Evolutionary conservation across 176 grass and related monocot genomes (phyloP), one percentile per base, ranked within the genome.

Genomic region (Calamus simplicifolius): DNA sequence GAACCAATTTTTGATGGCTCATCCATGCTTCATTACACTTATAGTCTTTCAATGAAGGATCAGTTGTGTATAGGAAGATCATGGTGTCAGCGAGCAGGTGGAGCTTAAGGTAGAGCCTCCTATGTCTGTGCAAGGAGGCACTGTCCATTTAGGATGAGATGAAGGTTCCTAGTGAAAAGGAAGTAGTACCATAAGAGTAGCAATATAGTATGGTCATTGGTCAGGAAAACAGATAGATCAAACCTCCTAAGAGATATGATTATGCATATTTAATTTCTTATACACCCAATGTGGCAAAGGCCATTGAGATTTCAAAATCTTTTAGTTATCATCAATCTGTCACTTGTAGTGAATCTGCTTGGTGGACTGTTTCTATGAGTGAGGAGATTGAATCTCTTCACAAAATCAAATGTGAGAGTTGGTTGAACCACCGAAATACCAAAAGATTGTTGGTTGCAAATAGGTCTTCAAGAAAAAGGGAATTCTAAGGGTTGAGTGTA

Each of bases 391-490:
- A 61, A 23, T 64, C 23, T 56, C 19, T 74, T 27, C 17, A 80
- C 3, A 68, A 56, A 80, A 73, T 61, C 4, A 57, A 1, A 72
- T n/a, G 21, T 80, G 28, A 55, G 57, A 67, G 8, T 54, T 69
- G 1, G 62, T 80, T 4, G 26, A 73, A 18, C 3, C 19, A 18
- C 55, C 61, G 1, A 56, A 73, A 68, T 30, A 69, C 18, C 30
- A 4, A 8, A 73, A 73, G 6, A 48, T 79, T 48, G 5, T 80
- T 19, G 69, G 43, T 27, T 73, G 50, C 6, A 80, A 80, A 52
- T 80, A 27, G 61, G 28, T 73, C 19, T 80, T 73, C 4, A 67
- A 63, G 50, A 66, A 56, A 2, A 18, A 74, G 15, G 28, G 27
- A 50, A 31, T 23, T 23, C 21, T 23, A 23, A 23, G 27, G 4